These are phyloP conservation scores for Tilletia indica DNA, from an alignment of 1,284 basidiomycete genomes.

Conservation along the genomic window DNA sequence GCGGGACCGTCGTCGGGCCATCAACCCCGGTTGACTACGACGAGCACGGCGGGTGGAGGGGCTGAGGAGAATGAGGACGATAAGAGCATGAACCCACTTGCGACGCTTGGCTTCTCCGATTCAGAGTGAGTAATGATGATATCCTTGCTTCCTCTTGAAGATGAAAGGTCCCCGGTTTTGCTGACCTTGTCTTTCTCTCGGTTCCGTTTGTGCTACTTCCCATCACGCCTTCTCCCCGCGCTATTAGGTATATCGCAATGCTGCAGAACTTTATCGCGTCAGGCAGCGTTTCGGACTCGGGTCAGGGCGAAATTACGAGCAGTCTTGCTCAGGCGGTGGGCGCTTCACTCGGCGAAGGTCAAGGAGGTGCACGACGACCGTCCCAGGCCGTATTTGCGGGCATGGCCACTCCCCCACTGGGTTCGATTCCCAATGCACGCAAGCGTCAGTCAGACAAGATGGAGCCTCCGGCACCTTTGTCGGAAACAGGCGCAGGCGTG, in stretches of 20 bases:
- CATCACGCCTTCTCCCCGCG: neutral
- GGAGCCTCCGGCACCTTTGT: too few relatives aligned
- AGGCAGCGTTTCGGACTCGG: constrained; percentile 35
- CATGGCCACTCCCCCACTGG: neutral
- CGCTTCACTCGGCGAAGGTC: constrained; percentile 6
- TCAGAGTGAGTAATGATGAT: constrained; percentile 30
- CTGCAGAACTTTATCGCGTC: constrained; percentile 48
- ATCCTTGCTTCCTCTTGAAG: neutral
- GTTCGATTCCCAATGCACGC: too few relatives aligned
- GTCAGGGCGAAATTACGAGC: constrained; percentile 16
- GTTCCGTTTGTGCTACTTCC: neutral
- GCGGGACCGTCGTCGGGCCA: too few relatives aligned
- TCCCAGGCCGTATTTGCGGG: neutral
- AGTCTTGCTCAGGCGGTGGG: constrained; percentile 9
- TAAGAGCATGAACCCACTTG: constrained; percentile 38
- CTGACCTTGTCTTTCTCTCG: neutral
- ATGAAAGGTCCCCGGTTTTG: neutral
- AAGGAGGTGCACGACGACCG: constrained; percentile 11
- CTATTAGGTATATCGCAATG: constrained; percentile 41
- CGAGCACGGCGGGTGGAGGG: neutral
- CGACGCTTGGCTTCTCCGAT: constrained; percentile 49
- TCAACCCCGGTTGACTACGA: too few relatives aligned
- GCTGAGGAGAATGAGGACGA: constrained; percentile 22
- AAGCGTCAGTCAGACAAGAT: too few relatives aligned
- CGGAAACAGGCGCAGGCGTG: too few relatives aligned